These are phyloP conservation scores for Monosporascus sp. DNA, from an alignment of 2,329 filamentous ascomycete species.

Conservation along the genomic window DNA sequence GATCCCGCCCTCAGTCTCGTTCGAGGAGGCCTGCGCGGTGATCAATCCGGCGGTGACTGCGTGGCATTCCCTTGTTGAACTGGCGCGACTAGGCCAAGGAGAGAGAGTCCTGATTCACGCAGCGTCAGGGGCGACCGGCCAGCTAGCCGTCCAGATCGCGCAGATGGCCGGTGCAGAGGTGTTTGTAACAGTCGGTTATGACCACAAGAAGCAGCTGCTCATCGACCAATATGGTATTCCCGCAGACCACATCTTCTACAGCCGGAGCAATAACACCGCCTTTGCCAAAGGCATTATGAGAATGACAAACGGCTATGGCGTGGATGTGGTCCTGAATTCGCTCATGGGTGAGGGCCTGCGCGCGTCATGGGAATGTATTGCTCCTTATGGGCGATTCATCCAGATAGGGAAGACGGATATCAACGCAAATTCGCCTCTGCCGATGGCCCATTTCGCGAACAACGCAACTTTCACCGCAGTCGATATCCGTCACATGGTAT, in stretches of 20 bases:
- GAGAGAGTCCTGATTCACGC: slow-evolving; percentile 8
- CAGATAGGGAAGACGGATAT: slow-evolving; percentile 35
- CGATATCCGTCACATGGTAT: background rate
- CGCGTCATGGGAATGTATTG: slow-evolving; percentile 35
- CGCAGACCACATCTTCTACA: slow-evolving; percentile 5
- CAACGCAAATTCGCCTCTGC: background rate
- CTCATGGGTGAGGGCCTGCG: slow-evolving; percentile 32
- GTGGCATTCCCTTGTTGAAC: background rate
- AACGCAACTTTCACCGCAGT: background rate
- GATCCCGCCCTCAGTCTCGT: background rate
- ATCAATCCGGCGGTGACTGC: background rate
- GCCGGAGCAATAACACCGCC: background rate
- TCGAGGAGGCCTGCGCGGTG: background rate
- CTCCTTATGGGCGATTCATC: slow-evolving; percentile 34
- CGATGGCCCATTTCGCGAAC: background rate
- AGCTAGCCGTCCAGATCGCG: slow-evolving; percentile 5
- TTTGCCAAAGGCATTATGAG: slow-evolving; percentile 2
- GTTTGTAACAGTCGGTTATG: slow-evolving; percentile 3
- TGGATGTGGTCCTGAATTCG: slow-evolving; percentile 30
- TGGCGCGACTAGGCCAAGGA: background rate
- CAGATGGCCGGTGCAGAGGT: slow-evolving; percentile 5
- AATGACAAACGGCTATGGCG: background rate
- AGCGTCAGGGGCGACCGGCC: slow-evolving; percentile 2
- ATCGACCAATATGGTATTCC: background rate
- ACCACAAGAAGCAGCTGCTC: slow-evolving; percentile 4